Conservation (phyloP, 163 green algal genomes). For the Chlorella variabilis region DNA sequence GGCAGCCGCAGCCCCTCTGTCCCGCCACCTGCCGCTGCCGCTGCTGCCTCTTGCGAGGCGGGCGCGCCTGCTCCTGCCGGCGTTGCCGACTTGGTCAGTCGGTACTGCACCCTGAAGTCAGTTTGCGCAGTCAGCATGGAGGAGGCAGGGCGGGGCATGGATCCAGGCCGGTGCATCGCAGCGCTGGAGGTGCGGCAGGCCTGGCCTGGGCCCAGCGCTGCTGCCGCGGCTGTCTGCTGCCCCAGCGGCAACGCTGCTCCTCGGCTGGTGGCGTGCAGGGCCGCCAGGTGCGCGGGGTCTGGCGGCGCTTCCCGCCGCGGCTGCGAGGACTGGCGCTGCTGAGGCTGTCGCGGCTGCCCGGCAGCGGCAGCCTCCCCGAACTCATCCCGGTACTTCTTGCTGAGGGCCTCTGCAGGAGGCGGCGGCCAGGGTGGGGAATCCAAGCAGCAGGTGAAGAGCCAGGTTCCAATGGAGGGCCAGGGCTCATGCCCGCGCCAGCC, state of each 20-base stretch:
- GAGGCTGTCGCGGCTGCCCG: background rate
- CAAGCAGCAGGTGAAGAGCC: no score
- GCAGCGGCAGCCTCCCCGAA: background rate
- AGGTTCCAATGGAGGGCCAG: no score
- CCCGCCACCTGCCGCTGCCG: background rate
- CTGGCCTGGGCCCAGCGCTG: background rate
- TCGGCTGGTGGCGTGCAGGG: background rate
- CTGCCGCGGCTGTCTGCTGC: no score
- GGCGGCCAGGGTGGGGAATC: no score
- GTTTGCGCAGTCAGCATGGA: background rate
- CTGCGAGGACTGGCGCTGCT: background rate
- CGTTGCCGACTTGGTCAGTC: background rate
- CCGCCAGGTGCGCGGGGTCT: background rate
- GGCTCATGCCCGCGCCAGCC: no score
- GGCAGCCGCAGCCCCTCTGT: constrained; percentile 12
- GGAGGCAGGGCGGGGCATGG: background rate
- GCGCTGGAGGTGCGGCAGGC: no score
- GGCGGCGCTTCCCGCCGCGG: background rate
- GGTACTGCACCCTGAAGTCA: background rate
- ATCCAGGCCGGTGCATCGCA: no score
- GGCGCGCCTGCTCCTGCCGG: no score
- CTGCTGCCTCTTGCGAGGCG: background rate
- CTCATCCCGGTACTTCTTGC: background rate
- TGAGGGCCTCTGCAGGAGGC: constrained; percentile 11
- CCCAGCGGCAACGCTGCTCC: no score